Conservation (phyloP, 208 protist species). For the Leishmania lainsoni region DNA sequence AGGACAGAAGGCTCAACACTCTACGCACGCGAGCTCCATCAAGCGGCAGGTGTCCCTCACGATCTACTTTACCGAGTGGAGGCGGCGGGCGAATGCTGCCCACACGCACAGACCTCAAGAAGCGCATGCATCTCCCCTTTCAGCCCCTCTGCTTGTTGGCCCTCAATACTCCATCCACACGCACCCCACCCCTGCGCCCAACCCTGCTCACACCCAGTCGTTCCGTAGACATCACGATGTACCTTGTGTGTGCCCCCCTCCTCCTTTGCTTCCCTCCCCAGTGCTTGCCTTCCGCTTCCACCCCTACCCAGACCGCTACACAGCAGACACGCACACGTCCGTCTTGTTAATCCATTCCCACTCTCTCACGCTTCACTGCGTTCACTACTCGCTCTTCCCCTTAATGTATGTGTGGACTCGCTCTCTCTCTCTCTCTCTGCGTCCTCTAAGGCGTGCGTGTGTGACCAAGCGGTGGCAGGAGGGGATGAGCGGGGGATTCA, state of each 20-base stretch:
- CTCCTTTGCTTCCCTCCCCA: too few relatives aligned
- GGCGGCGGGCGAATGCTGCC: neutral
- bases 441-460: neutral
- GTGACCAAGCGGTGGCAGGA: neutral
- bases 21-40: neutral
- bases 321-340: neutral
- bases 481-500: neutral
- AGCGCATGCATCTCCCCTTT: neutral
- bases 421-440: neutral
- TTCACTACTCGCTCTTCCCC: too few relatives aligned
- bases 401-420: neutral
- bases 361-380: neutral
- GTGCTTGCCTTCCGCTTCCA: too few relatives aligned
- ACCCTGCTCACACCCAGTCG: neutral
- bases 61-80: neutral
- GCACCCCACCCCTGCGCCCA: too few relatives aligned
- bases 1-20: too few relatives aligned
- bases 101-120: neutral
- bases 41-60: neutral
- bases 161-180: too few relatives aligned
- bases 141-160: neutral
- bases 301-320: neutral
- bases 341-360: neutral
- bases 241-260: neutral
- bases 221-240: neutral